Conservation (phyloP, 2,329 filamentous ascomycete species). For the Colletotrichum tofieldiae region DNA sequence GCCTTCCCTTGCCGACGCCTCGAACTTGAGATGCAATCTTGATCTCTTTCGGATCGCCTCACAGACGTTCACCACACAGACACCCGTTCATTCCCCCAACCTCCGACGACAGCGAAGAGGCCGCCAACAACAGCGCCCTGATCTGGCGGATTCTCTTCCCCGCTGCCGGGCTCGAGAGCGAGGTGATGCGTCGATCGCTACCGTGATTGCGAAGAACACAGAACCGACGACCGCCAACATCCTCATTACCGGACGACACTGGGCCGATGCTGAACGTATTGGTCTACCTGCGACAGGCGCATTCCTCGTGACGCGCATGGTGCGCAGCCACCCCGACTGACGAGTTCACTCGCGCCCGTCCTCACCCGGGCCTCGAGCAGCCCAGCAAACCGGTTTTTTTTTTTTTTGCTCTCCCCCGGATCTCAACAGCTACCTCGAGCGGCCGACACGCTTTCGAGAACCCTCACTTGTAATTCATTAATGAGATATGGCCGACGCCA, state of each 20-base stretch:
- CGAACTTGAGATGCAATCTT: constrained; percentile 35
- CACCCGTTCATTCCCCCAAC: constrained; percentile 17
- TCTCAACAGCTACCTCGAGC: constrained; percentile 1
- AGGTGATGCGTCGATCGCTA: constrained; percentile 22
- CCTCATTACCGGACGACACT: background rate
- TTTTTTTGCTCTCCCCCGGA: background rate
- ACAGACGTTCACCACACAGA: constrained; percentile 42
- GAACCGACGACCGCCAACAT: background rate
- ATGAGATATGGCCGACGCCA: constrained; percentile 52
- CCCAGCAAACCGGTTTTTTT: constrained; percentile 14
- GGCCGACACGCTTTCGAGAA: background rate
- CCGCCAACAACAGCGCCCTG: background rate
- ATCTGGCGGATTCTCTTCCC: background rate
- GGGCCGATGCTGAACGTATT: constrained; percentile 33
- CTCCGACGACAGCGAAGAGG: constrained; percentile 4
- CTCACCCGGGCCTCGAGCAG: constrained; percentile 16
- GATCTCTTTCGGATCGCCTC: constrained; percentile 33
- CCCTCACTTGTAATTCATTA: constrained; percentile 13
- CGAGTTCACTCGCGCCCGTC: constrained; percentile 32
- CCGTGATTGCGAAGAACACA: constrained; percentile 3
- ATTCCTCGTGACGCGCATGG: constrained; percentile 42
- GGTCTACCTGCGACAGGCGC: constrained; percentile 42
- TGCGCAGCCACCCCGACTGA: constrained; percentile 44
- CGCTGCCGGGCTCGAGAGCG: background rate
- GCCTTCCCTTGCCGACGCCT: constrained; percentile 7